A percentile compares a stretch with the other conserved stretches of the same genome.
Conservation (phyloP, 306 rosid species). For the Medicago arabica region DNA sequence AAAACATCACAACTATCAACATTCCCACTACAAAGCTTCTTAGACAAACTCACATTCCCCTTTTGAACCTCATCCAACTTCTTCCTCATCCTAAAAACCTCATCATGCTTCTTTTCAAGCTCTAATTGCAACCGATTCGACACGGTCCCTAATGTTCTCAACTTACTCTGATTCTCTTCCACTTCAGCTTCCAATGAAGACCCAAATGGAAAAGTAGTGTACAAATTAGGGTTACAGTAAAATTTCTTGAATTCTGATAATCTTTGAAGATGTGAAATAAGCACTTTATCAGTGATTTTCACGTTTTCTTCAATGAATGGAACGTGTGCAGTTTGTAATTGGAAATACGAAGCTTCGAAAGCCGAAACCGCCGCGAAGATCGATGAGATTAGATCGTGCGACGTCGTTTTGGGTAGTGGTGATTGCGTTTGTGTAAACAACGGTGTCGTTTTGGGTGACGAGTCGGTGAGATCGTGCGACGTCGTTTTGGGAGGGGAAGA, state of each 20-base stretch:
- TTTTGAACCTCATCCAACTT: constrained; percentile 70
- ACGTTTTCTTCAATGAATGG: constrained; percentile 77
- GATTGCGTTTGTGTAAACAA: neutral
- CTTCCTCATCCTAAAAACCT: constrained; percentile 59
- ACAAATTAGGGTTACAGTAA: constrained; percentile 44
- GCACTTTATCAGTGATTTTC: constrained; percentile 70
- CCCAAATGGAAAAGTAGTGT: constrained; percentile 56
- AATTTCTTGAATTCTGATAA: constrained; percentile 77
- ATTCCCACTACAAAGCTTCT: constrained; percentile 54
- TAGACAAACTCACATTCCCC: constrained; percentile 61
- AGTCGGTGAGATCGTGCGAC: neutral
- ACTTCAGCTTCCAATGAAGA: constrained; percentile 88
- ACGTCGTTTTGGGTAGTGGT: constrained; percentile 1
- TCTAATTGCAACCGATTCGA: constrained; percentile 80
- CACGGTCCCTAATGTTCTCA: constrained; percentile 80
- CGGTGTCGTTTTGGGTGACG: neutral
- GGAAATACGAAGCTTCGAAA: constrained; percentile 90
- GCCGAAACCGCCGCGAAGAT: constrained; percentile 80
- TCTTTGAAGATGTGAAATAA: constrained; percentile 86
- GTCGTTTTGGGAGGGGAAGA: neutral
- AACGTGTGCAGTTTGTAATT: constrained; percentile 86
- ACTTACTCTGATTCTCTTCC: constrained; percentile 93
- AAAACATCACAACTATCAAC: constrained; percentile 67
- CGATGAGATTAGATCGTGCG: constrained; percentile 71
- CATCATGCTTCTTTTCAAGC: constrained; percentile 82